Evolutionary conservation across 371 early-diverging fungal genomes (phyloP), one percentile per base, ranked within the genome.

Genomic region (Furculomyces boomerangus): DNA sequence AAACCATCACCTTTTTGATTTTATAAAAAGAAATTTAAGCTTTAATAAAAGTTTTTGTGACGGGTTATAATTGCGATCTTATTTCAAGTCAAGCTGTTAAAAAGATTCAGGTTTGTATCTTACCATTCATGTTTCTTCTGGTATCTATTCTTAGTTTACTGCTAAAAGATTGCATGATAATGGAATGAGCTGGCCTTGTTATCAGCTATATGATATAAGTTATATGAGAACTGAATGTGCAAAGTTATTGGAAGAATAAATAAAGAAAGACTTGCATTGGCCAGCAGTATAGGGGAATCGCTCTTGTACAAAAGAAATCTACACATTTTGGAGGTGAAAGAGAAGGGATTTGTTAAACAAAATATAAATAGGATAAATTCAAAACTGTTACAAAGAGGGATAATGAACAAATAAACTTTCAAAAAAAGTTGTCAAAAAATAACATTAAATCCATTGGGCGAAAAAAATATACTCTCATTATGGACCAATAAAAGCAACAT

Each of bases 101-200:
- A 39, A 29, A 14, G 28, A 30, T 29, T 14, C 10, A 13, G 37
- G 1, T 1, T 18, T n/a, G 32, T 0, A 30, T 7, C 30, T 55
- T 79, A 81, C 83, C 87, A 63, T 86, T 87, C 57, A 83, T 65
- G 0, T 79, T 77, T 57, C 79, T 63, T 50, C 74, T 63, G 50
- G 61, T 60, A 62, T 87, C 83, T 1, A 87, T 51, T 28, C 81
- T 74, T 32, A 83, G 66, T 57, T 75, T 73, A 48, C 79, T 80
- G 61, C 81, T 82, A 61, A 81, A 82, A 35, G 81, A 77, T 66
- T 88, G 88, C 58, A 83, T 81, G 37, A 88, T 86, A 46, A 88
- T 87, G 5, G 85, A 84, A 58, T 88, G 88, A 3, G 80, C 84
- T 14, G 88, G 88, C 49, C 78, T 70, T 2, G 82, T 81, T 7